A percentile compares a stretch with the other conserved stretches of the same genome.
These are phyloP conservation scores for Hemisphaericaspora xylanilytica DNA, from an alignment of 1,139 yeast species.

Conservation along the genomic window DNA sequence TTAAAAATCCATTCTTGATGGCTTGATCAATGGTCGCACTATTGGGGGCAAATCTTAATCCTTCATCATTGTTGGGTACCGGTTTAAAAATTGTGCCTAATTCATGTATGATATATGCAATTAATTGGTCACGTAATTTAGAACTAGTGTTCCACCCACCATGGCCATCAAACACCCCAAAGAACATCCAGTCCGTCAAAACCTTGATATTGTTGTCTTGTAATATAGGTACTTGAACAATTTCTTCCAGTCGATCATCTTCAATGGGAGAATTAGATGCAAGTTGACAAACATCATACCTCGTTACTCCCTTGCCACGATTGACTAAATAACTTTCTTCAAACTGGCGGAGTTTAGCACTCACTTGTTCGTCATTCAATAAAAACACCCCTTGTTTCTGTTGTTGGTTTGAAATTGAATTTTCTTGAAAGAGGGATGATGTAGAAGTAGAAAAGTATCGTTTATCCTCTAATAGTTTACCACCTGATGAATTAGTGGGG, in stretches of 20 bases:
- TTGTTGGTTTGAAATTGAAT: constrained; percentile 43
- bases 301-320: constrained; percentile 85
- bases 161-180: constrained; percentile 96
- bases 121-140: constrained; percentile 74
- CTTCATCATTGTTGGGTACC: constrained; percentile 39
- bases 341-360: constrained; percentile 61
- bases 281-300: constrained; percentile 87
- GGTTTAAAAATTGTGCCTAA: constrained; percentile 66
- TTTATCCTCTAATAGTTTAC: constrained; percentile 20
- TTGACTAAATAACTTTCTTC: constrained; percentile 82
- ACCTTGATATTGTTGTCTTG: constrained; percentile 52
- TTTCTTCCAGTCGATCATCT: constrained; percentile 86
- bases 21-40: constrained; percentile 76
- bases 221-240: constrained; percentile 74
- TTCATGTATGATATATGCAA: constrained; percentile 74
- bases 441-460: constrained; percentile 47
- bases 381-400: constrained; percentile 45
- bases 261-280: constrained; percentile 94
- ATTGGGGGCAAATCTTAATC: constrained; percentile 54
- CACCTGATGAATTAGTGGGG: constrained; percentile 6
- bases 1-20: constrained; percentile 74
- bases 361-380: constrained; percentile 72
- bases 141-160: constrained; percentile 95
- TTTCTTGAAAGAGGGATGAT: constrained; percentile 38
- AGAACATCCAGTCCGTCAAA: constrained; percentile 86